Evolutionary conservation across 164 flowering plant genomes (phyloP).

Genomic region (Akebia trifoliata): DNA sequence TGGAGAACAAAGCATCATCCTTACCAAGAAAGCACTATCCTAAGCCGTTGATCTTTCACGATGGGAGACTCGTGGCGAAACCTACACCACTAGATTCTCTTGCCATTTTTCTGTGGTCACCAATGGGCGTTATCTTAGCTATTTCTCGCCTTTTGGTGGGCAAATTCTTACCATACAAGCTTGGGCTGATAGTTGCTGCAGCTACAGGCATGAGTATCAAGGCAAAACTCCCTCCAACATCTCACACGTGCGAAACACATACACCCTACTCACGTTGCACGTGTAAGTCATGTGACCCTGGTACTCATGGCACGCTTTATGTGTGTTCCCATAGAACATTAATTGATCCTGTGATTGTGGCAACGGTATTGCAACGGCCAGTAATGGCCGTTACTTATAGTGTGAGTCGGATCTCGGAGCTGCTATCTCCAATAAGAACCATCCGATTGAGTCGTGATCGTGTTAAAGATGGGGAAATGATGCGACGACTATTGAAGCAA

Average conservation of each 20-base stretch:
- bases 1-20: conserved; percentile 5
- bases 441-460: conserved; percentile 17
- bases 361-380: not conserved
- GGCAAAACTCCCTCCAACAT: conserved; percentile 3
- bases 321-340: conserved; percentile 21
- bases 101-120: conserved; percentile 17
- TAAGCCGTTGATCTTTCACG: conserved; percentile 23
- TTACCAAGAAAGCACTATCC: conserved; percentile 18
- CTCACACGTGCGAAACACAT: not conserved
- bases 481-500: conserved; percentile 13
- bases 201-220: conserved; percentile 17
- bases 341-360: conserved; percentile 16
- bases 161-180: conserved; percentile 6
- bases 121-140: conserved; percentile 14
- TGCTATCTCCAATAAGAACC: conserved; percentile 15
- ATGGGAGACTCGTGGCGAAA: conserved; percentile 18
- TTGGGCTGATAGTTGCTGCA: conserved; percentile 6
- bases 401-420: conserved; percentile 16
- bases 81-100: conserved; percentile 15
- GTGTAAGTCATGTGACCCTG: conserved; percentile 6
- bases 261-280: conserved; percentile 1
- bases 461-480: conserved; percentile 10
- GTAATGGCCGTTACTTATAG: conserved; percentile 20
- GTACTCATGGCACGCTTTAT: conserved; percentile 6
- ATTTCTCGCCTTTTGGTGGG: conserved; percentile 13